Percentiles rank a stretch among this genome's conserved stretches.
Conservation (phyloP, 805 yeast species). For the Candida schatavii region DNA sequence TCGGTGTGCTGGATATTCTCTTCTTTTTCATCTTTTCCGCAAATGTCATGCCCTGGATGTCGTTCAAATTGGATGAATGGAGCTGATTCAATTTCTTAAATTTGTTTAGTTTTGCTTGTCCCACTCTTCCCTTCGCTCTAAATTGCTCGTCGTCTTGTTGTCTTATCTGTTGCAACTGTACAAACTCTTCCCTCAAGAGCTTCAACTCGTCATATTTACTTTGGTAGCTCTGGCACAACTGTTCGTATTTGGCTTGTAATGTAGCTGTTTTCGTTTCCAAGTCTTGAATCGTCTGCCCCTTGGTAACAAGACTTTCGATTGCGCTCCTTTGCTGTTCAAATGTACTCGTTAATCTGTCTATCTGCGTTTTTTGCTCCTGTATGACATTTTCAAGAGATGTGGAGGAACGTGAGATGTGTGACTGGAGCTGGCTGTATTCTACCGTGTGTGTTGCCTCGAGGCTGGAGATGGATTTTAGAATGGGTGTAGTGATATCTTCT, state of each 20-base stretch:
- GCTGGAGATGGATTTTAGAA: background rate
- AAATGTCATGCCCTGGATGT: constrained; percentile 6
- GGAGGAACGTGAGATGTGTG: background rate
- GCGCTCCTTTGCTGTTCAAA: background rate
- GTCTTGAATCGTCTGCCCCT: background rate
- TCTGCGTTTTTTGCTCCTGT: background rate
- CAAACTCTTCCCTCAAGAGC: constrained; percentile 20
- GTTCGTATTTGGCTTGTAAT: constrained; percentile 19
- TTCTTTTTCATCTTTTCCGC: background rate
- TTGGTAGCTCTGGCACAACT: constrained; percentile 20
- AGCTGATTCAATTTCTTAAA: constrained; percentile 21
- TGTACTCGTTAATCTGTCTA: background rate
- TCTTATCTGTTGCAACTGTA: constrained; percentile 9
- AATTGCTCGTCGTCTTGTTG: constrained; percentile 11
- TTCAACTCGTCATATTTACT: constrained; percentile 21
- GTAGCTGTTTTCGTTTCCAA: background rate
- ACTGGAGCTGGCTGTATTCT: background rate
- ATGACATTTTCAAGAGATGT: background rate
- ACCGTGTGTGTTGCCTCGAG: background rate
- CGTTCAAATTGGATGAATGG: constrained; percentile 18
- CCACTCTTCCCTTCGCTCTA: constrained; percentile 1
- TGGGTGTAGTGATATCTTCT: background rate
- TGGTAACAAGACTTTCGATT: constrained; percentile 1
- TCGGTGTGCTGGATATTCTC: constrained; percentile 4
- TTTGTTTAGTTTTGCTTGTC: constrained; percentile 4